Evolutionary conservation across 106 monocot species (phyloP).

Genomic region (Alisma plantagoaquatica): DNA sequence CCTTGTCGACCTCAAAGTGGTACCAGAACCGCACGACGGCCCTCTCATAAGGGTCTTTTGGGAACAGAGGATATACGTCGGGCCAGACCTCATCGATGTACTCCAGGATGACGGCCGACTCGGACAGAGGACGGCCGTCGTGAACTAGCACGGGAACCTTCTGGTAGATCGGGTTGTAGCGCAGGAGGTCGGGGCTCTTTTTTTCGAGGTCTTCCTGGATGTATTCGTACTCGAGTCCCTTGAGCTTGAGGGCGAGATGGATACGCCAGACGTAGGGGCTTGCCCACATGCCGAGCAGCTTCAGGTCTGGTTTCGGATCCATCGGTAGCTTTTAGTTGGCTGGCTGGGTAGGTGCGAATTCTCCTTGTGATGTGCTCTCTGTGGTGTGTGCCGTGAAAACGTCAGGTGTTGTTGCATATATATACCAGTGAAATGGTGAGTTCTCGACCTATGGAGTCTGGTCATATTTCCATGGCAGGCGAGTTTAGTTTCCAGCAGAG

Average conservation of each 20-base stretch:
- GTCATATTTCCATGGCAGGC: no score
- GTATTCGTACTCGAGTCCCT: slow-evolving; percentile 8
- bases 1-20: slow-evolving; percentile 6
- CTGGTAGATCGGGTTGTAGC: slow-evolving; percentile 4
- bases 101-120: slow-evolving; percentile 7
- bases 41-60: slow-evolving; percentile 8
- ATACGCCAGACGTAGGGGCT: slow-evolving; percentile 3
- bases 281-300: slow-evolving; percentile 4
- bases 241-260: slow-evolving; percentile 9
- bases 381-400: no score
- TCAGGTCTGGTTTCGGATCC: no score
- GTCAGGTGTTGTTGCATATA: no score
- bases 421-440: no score
- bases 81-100: slow-evolving; percentile 9
- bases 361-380: no score
- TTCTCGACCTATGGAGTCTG: no score
- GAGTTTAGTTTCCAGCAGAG: no score
- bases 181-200: slow-evolving; percentile 4
- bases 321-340: no score
- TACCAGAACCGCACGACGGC: slow-evolving; percentile 5
- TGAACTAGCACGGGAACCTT: slow-evolving; percentile 9
- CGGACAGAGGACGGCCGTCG: slow-evolving; percentile 6
- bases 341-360: no score
- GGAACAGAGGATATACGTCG: no score
- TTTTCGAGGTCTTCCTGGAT: slow-evolving; percentile 3